phyloP scores from a whole-genome alignment of 2,329 filamentous ascomycete genomes.

The Elsinoe fawcettii region DNA sequence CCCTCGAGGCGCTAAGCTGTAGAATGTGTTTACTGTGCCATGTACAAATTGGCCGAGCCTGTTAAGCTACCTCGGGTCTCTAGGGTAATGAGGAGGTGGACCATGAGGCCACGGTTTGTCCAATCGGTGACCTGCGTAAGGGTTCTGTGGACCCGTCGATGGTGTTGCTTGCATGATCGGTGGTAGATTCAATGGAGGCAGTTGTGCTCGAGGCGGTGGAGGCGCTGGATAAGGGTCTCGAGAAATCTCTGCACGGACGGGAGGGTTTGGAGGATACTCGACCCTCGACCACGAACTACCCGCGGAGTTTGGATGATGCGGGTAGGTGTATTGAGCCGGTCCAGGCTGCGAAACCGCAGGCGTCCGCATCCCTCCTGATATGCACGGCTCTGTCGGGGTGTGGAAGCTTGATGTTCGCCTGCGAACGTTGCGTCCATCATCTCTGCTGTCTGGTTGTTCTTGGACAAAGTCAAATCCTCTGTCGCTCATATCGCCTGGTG shows the following conservation, averaged over 20 bases:
- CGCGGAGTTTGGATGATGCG: background rate
- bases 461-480: slow-evolving; percentile 11
- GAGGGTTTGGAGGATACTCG: background rate
- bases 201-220: background rate
- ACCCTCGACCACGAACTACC: background rate
- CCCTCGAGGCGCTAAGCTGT: background rate
- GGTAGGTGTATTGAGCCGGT: background rate
- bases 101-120: slow-evolving; percentile 9
- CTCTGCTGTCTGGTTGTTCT: slow-evolving; percentile 7
- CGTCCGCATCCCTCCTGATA: background rate
- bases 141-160: slow-evolving; percentile 29
- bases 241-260: background rate
- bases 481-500: slow-evolving; percentile 5
- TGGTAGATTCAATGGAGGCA: slow-evolving; percentile 12
- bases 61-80: background rate
- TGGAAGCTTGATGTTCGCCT: slow-evolving; percentile 13
- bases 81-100: slow-evolving; percentile 2
- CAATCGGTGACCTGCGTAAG: slow-evolving; percentile 23
- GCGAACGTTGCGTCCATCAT: slow-evolving; percentile 6
- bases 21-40: background rate
- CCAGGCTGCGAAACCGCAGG: background rate
- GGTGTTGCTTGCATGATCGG: slow-evolving; percentile 28
- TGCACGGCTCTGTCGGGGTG: background rate
- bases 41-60: background rate
- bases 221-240: background rate